Evolutionary conservation across 169 alveolate species (phyloP).

Genomic region (Plasmodium inui): DNA sequence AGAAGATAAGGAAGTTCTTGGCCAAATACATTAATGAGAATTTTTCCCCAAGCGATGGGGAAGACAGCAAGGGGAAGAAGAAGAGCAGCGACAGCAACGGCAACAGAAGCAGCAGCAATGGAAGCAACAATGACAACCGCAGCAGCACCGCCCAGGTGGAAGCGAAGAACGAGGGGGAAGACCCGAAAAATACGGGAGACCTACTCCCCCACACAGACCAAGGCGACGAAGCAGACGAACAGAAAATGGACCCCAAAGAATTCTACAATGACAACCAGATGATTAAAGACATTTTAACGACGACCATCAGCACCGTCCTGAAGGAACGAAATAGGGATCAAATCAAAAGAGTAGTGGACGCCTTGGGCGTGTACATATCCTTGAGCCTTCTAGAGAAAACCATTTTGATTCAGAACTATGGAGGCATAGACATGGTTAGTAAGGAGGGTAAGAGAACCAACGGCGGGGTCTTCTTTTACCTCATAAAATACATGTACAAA

Average conservation of each 20-base stretch:
- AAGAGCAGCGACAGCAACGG: too few species aligned
- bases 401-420: slow-evolving; percentile 86
- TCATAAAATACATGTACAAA: slow-evolving; percentile 85
- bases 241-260: slow-evolving; percentile 68
- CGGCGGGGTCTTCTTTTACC: slow-evolving; percentile 91
- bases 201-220: neutral
- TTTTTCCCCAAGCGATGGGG: slow-evolving; percentile 13
- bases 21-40: slow-evolving; percentile 33
- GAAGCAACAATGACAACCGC: too few species aligned
- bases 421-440: slow-evolving; percentile 90
- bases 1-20: slow-evolving; percentile 56
- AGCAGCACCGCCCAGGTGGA: too few species aligned
- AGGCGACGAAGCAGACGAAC: slow-evolving; percentile 35
- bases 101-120: too few species aligned
- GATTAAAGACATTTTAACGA: slow-evolving; percentile 83
- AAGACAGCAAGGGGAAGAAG: neutral
- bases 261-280: slow-evolving; percentile 65
- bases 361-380: slow-evolving; percentile 86
- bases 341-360: slow-evolving; percentile 83
- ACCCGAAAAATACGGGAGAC: neutral
- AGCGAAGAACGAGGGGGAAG: neutral
- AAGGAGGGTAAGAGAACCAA: slow-evolving; percentile 88
- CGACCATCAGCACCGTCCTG: slow-evolving; percentile 87
- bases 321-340: slow-evolving; percentile 88
- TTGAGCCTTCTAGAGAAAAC: slow-evolving; percentile 85